phyloP scores from a whole-genome alignment of 2,329 filamentous ascomycete genomes.

The Ophiocordyceps camponoti-leonardi region DNA sequence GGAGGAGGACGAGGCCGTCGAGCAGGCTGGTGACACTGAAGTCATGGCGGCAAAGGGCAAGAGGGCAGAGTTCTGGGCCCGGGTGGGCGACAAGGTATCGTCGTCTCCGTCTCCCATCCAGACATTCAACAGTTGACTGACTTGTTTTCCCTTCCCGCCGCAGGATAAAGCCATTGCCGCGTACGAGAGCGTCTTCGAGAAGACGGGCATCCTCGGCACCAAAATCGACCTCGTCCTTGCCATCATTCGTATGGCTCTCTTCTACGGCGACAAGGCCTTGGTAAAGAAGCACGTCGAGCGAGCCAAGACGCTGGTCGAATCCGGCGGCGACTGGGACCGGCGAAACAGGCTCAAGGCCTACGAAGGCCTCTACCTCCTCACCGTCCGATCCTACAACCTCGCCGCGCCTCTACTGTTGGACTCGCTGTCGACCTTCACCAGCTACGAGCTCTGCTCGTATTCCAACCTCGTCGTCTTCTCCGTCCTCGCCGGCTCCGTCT shows the following conservation, averaged over 20 bases:
- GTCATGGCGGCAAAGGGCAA: conserved; percentile 85
- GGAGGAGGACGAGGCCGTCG: conserved; percentile 82
- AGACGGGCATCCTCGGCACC: conserved; percentile 88
- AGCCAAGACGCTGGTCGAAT: conserved; percentile 77
- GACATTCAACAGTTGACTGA: background rate
- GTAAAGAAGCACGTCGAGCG: conserved; percentile 91
- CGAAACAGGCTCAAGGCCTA: conserved; percentile 98
- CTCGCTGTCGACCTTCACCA: conserved; percentile 94
- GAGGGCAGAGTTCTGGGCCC: conserved; percentile 88
- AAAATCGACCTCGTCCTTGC: conserved; percentile 96
- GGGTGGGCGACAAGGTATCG: conserved; percentile 85
- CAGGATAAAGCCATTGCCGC: conserved; percentile 88
- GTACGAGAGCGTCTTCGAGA: conserved; percentile 87
- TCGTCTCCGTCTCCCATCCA: background rate
- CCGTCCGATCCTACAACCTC: conserved; percentile 74
- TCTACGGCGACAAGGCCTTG: conserved; percentile 83
- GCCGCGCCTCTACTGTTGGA: conserved; percentile 89
- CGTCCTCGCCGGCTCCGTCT: conserved; percentile 83
- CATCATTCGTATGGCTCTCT: conserved; percentile 87
- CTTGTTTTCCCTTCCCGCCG: conserved; percentile 5
- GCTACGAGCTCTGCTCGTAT: conserved; percentile 96
- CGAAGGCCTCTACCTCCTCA: conserved; percentile 85
- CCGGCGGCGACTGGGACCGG: conserved; percentile 94
- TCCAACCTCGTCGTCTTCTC: conserved; percentile 89
- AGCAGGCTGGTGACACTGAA: conserved; percentile 93